These are phyloP conservation scores for Jaenimonas drosophilae DNA, from an alignment of 208 protist species.

Conservation along the genomic window DNA sequence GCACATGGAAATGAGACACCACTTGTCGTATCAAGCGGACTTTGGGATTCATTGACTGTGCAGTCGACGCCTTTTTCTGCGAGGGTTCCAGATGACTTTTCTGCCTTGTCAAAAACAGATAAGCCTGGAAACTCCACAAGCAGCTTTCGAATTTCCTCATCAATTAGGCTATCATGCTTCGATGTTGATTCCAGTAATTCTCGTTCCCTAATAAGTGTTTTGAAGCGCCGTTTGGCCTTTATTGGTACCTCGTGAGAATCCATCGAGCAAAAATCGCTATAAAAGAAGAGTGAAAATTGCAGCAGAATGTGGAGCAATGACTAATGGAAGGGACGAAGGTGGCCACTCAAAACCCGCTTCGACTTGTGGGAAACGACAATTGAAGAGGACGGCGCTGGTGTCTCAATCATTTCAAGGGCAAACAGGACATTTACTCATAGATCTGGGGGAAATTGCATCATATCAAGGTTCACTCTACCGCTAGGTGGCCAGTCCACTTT, in stretches of 20 bases:
- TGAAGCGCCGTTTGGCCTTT: slow-evolving; percentile 41
- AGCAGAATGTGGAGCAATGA: slow-evolving; percentile 8
- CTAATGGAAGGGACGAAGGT: too few relatives aligned
- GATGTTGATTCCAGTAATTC: slow-evolving; percentile 11
- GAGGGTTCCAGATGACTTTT: too few relatives aligned
- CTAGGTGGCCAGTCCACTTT: slow-evolving; percentile 3
- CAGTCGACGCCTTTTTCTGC: too few relatives aligned
- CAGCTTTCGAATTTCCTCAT: slow-evolving; percentile 25
- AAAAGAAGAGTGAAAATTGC: slow-evolving; percentile 1
- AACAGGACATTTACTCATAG: background rate
- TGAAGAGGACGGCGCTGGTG: too few relatives aligned
- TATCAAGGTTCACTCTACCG: background rate
- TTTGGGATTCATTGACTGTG: too few relatives aligned
- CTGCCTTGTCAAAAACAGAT: too few relatives aligned
- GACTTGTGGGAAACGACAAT: too few relatives aligned
- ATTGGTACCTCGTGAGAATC: too few relatives aligned
- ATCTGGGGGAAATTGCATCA: too few relatives aligned
- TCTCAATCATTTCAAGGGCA: background rate
- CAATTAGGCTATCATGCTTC: slow-evolving; percentile 12
- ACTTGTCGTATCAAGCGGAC: too few relatives aligned
- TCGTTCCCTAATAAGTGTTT: slow-evolving; percentile 33
- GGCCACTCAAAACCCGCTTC: too few relatives aligned
- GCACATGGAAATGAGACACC: too few relatives aligned
- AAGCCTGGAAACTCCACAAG: slow-evolving; percentile 22
- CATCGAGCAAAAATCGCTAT: slow-evolving; percentile 1